Evolutionary conservation across 306 rosid genomes (phyloP).

Genomic region (Datisca glomerata): DNA sequence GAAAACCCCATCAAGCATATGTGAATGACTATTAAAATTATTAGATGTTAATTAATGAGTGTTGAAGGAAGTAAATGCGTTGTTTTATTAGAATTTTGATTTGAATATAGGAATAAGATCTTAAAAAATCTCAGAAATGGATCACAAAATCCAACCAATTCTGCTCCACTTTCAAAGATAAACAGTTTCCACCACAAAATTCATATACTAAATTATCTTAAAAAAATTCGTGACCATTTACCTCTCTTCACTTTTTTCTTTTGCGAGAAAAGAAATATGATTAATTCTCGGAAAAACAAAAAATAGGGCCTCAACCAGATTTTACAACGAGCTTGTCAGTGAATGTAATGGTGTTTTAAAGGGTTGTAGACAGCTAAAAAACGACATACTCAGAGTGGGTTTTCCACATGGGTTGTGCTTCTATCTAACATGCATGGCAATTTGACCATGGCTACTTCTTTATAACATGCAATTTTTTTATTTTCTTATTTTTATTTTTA

Average conservation of each 20-base stretch:
- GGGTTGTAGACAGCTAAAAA: no score
- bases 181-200: slow-evolving; percentile 4
- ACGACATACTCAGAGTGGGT: not conserved
- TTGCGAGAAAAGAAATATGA: no score
- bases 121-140: slow-evolving; percentile 10
- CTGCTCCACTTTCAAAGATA: slow-evolving; percentile 16
- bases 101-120: slow-evolving; percentile 10
- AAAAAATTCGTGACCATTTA: not conserved
- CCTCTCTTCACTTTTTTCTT: slow-evolving; percentile 6
- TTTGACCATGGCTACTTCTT: no score
- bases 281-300: no score
- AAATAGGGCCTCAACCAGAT: no score
- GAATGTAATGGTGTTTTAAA: no score
- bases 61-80: no score
- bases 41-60: no score
- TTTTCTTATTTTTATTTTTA: slow-evolving; percentile 7
- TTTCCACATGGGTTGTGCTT: not conserved
- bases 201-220: not conserved
- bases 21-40: no score
- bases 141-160: slow-evolving; percentile 10
- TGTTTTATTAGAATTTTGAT: no score
- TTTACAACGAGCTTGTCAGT: no score
- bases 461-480: slow-evolving; percentile 6
- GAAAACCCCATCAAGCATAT: no score
- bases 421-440: slow-evolving; percentile 9